phyloP scores from a whole-genome alignment of 768 basidiomycete genomes.

The Termitomyces heimii region DNA sequence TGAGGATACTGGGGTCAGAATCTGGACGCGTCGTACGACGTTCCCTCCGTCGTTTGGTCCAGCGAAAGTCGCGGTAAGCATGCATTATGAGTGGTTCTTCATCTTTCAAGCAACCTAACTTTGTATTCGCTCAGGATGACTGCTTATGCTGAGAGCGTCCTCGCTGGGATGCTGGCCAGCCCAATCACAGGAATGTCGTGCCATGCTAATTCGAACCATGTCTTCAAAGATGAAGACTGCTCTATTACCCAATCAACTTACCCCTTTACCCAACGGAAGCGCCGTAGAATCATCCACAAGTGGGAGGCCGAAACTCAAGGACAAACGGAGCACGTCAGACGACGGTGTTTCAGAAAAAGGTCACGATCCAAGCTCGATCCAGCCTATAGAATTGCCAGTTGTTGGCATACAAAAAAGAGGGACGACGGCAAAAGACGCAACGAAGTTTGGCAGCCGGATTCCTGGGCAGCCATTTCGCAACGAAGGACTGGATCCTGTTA shows the following conservation, averaged over 20 bases:
- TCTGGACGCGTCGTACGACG: constrained; percentile 27
- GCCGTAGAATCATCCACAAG: background rate
- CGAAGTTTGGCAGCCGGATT: background rate
- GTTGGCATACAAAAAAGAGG: background rate
- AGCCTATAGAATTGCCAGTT: background rate
- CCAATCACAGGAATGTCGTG: constrained; percentile 17
- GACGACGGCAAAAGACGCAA: background rate
- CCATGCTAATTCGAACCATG: constrained; percentile 10
- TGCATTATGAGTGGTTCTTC: background rate
- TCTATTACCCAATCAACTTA: background rate
- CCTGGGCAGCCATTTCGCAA: no score
- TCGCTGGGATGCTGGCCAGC: constrained; percentile 48
- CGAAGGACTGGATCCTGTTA: background rate
- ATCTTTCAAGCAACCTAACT: background rate
- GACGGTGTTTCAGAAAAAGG: background rate
- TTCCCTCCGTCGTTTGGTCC: constrained; percentile 22
- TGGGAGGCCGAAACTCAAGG: background rate
- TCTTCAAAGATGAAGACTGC: constrained; percentile 1
- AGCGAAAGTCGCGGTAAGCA: constrained; percentile 42
- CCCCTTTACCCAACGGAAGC: background rate
- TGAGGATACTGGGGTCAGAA: background rate
- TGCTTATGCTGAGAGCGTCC: constrained; percentile 84
- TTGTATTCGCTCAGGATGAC: constrained; percentile 52
- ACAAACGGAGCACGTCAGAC: background rate
- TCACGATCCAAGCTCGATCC: background rate